Conservation (phyloP, 2,329 filamentous ascomycete species). For the Cordyceps pruinosa region DNA sequence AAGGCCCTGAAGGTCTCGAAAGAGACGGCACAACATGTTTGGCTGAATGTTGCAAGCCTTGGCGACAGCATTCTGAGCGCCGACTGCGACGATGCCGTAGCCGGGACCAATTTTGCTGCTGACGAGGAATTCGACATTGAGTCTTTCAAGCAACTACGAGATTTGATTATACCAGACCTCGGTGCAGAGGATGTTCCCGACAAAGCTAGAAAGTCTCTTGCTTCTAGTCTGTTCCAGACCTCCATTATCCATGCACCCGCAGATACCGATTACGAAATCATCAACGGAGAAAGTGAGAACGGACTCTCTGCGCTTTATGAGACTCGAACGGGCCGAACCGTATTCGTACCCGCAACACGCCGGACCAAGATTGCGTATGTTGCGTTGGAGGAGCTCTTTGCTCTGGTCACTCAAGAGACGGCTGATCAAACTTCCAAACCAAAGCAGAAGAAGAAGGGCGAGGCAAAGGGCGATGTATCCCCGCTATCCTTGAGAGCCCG, state of each 20-base stretch:
- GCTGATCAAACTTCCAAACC: constrained; percentile 23
- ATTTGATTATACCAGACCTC: constrained; percentile 67
- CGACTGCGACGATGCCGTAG: constrained; percentile 43
- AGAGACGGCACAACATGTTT: constrained; percentile 51
- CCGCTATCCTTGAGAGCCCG: constrained; percentile 38
- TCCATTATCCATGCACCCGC: constrained; percentile 70
- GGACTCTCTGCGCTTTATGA: constrained; percentile 55
- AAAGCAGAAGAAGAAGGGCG: constrained; percentile 11
- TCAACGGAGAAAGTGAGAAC: constrained; percentile 35
- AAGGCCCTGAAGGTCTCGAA: constrained; percentile 40
- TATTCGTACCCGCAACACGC: constrained; percentile 55
- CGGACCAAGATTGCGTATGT: constrained; percentile 71
- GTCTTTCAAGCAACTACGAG: constrained; percentile 62
- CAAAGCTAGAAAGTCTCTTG: constrained; percentile 60
- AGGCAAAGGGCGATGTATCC: not conserved
- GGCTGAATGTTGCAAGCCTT: constrained; percentile 60
- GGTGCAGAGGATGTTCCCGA: constrained; percentile 61
- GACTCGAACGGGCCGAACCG: constrained; percentile 64
- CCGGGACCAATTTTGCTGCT: constrained; percentile 42
- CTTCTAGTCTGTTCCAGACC: constrained; percentile 68
- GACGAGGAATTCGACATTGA: constrained; percentile 79
- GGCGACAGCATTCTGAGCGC: constrained; percentile 64
- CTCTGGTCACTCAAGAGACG: constrained; percentile 52
- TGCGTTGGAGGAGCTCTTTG: constrained; percentile 72
- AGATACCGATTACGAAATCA: constrained; percentile 48